A percentile compares a stretch with the other conserved stretches of the same genome.
These are phyloP conservation scores for Aristolochia californica DNA, from an alignment of 164 flowering plant species.

Conservation along the genomic window DNA sequence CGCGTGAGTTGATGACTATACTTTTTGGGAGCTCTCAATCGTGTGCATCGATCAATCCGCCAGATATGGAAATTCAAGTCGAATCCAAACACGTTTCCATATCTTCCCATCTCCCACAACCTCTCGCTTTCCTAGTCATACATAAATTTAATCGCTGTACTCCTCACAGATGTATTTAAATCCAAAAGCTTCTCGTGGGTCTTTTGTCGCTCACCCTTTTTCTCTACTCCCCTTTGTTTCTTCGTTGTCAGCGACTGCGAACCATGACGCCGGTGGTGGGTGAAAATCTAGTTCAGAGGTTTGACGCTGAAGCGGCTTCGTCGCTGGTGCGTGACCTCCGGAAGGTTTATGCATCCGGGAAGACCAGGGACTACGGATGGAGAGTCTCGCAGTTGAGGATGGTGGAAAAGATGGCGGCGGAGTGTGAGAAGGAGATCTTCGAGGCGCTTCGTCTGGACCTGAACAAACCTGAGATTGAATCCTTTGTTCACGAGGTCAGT, in stretches of 20 bases:
- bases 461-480: constrained; percentile 8
- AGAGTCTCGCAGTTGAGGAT: constrained; percentile 8
- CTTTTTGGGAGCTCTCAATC: no score
- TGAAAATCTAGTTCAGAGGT: background rate
- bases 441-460: constrained; percentile 11
- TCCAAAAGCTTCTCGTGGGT: background rate
- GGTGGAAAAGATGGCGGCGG: constrained; percentile 1
- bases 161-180: no score
- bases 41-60: no score
- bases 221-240: background rate
- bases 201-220: background rate
- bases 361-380: constrained; percentile 14
- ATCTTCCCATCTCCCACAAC: no score
- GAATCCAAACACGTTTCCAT: no score
- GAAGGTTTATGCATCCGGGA: constrained; percentile 4
- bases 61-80: no score
- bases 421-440: constrained; percentile 4
- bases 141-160: no score
- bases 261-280: background rate
- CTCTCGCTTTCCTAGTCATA: no score
- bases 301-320: background rate
- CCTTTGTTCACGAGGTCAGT: constrained; percentile 9
- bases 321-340: constrained; percentile 6
- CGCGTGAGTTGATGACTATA: no score
- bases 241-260: background rate